Evolutionary conservation across 345 rosid species (phyloP).

Genomic region (Citrus cavaleriei): DNA sequence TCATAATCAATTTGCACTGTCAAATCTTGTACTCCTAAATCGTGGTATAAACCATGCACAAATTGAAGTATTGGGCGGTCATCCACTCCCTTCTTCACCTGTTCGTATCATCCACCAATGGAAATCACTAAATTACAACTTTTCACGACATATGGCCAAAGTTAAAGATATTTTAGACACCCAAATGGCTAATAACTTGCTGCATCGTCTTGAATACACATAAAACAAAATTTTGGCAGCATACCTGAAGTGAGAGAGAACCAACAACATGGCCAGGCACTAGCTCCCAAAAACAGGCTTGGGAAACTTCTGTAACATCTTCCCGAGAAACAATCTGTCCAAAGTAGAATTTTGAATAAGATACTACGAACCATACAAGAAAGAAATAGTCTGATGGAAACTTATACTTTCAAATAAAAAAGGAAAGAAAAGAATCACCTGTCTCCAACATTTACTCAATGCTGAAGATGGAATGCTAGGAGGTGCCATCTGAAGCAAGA

Average conservation of each 20-base stretch:
- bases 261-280: conserved; percentile 93
- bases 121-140: background rate
- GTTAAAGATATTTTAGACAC: background rate
- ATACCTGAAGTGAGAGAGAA: conserved; percentile 73
- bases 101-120: background rate
- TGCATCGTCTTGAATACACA: background rate
- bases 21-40: conserved; percentile 79
- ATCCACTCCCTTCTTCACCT: conserved; percentile 72
- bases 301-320: conserved; percentile 70
- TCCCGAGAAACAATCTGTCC: conserved; percentile 63
- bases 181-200: background rate
- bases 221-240: background rate
- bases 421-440: conserved; percentile 42
- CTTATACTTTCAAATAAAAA: background rate
- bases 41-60: conserved; percentile 74
- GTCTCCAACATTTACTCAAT: conserved; percentile 81
- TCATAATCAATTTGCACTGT: conserved; percentile 63
- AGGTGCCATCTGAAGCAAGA: conserved; percentile 95
- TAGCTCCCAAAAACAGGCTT: conserved; percentile 93
- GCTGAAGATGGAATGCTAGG: conserved; percentile 85
- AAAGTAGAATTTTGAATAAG: background rate
- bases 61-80: conserved; percentile 49
- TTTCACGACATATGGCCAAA: background rate
- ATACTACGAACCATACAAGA: background rate
- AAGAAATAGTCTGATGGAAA: too few species aligned